Evolutionary conservation across 2,329 filamentous ascomycete species (phyloP), one percentile per base, ranked within the genome.

Genomic region (Pseudopithomyces maydicus): DNA sequence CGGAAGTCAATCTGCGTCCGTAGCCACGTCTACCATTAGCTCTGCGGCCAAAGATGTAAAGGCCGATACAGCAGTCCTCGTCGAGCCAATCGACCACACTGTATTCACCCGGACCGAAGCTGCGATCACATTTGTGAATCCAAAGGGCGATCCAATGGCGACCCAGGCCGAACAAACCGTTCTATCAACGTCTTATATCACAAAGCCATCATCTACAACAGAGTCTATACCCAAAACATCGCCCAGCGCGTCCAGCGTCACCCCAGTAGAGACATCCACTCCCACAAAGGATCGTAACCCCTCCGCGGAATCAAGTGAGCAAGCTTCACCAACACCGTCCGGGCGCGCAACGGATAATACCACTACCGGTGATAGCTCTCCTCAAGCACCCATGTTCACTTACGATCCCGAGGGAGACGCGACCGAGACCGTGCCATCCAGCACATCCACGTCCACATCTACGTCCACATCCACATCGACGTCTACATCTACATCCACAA

Each of bases 41-140:
- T 57, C 62, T 26, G 58, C 57, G 42, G 57, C 54, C 39, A 51
- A 58, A 17, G 48, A 43, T 36, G 67, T 66, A 22, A 61, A 73
- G 32, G 71, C 67, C 39, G 67, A 74, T 26, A 72, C 73, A 45
- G 72, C 69, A 52, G 56, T 76, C 6, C 57, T 74, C 8, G 67
- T 76, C 32, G 63, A 72, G 26, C 74, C 74, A 1, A 66, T 76
- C 2, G 62, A 68, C 35, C 65, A 55, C 3, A 69, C 70, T 1
- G 54, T 74, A 26, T 65, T 71, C 46, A 71, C 67, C 12, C 56
- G 57, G 5, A 65, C 67, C 41, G 54, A 62, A 56, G 54, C 72
- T 17, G 70, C 65, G 15, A 65, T 75, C 39, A 77, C 72, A 2
- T 76, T 76, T 45, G 54, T 67, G 12, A 57, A 73, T 43, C 68